Evolutionary conservation across 495 filamentous ascomycete genomes (phyloP).

Genomic region (Penicillium robsamsonii): DNA sequence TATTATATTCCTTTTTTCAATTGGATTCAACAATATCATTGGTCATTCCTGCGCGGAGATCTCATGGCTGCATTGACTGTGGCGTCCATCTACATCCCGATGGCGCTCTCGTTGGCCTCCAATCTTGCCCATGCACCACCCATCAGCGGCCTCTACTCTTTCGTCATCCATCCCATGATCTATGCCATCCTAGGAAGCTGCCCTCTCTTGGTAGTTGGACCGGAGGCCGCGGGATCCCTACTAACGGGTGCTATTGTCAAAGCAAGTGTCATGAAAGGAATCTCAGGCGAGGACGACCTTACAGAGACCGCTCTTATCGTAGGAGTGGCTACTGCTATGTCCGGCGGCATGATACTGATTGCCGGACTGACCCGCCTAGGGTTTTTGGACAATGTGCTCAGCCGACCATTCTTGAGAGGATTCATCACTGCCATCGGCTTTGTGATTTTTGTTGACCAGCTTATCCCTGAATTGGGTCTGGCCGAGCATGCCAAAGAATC

Average conservation of each 20-base stretch:
- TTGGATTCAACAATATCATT: slow-evolving; percentile 83
- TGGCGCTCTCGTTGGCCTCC: slow-evolving; percentile 89
- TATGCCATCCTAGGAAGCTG: slow-evolving; percentile 91
- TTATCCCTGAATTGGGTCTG: slow-evolving; percentile 86
- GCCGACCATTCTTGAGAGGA: slow-evolving; percentile 84
- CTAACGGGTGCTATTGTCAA: slow-evolving; percentile 85
- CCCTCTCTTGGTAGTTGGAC: slow-evolving; percentile 90
- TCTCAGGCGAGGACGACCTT: slow-evolving; percentile 68
- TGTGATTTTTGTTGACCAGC: slow-evolving; percentile 92
- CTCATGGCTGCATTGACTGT: slow-evolving; percentile 83
- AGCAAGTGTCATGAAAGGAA: slow-evolving; percentile 64
- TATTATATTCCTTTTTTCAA: slow-evolving; percentile 92
- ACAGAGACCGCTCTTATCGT: slow-evolving; percentile 74
- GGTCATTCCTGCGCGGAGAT: slow-evolving; percentile 80
- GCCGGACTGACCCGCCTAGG: slow-evolving; percentile 84
- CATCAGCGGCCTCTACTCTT: slow-evolving; percentile 93
- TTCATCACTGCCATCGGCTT: slow-evolving; percentile 97
- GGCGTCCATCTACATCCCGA: slow-evolving; percentile 95
- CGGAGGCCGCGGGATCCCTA: slow-evolving; percentile 90
- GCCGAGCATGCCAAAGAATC: slow-evolving; percentile 54
- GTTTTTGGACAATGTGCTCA: slow-evolving; percentile 92
- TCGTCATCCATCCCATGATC: slow-evolving; percentile 84
- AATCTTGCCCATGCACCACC: slow-evolving; percentile 93
- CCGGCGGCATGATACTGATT: slow-evolving; percentile 79
- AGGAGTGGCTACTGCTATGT: slow-evolving; percentile 83